Base-by-base conservation (phyloP, 257 asterid species). In the Dorcoceras hygrometricum region DNA sequence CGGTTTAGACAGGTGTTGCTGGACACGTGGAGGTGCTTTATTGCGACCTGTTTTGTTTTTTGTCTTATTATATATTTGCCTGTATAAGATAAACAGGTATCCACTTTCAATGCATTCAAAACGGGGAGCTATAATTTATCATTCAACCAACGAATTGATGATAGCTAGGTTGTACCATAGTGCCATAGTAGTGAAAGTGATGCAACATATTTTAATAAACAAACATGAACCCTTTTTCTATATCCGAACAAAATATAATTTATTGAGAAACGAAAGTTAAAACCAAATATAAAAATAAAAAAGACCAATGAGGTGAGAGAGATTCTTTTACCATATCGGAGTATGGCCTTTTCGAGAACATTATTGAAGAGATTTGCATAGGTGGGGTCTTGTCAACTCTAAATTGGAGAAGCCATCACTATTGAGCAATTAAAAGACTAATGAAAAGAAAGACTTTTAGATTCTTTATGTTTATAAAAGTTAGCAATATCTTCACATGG, bases 401-500 rank as follows among this genome's bases (percentile, higher is more conserved):
- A 63, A 46, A 58, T 70, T 54, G 67, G 66, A 70, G 59, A 68
- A 31, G 72, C 71, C 12, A 26, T 23, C 43, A 25, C 73, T 39
- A 72, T 66, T 4, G 34, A 4, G 16, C 28, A 29, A 5, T 36
- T 26, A 10, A 8, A 11, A 36, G n/a, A 65, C 32, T 29, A 19
- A 16, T 12, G 51, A 50, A 24, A 53, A 3, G 25, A 29, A 48
- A 34, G 18, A 23, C 20, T 22, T n/a, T 57, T 50, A 58, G 59
- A 69, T 73, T 74, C 80, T 74, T 57, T 74, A 69, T 59, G 39
- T 63, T n/a, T 25, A 55, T 61, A 71, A 70, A 74, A 54, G n/a
- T n/a, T 71, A 59, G 62, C 76, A 68, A 77, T 74, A 48, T 51
- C 31, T 1, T 51, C 79, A 71, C 77, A 65, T 77, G 76, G 73